Base-by-base conservation (phyloP, 2,329 filamentous ascomycete species). In the Capronia americana region DNA sequence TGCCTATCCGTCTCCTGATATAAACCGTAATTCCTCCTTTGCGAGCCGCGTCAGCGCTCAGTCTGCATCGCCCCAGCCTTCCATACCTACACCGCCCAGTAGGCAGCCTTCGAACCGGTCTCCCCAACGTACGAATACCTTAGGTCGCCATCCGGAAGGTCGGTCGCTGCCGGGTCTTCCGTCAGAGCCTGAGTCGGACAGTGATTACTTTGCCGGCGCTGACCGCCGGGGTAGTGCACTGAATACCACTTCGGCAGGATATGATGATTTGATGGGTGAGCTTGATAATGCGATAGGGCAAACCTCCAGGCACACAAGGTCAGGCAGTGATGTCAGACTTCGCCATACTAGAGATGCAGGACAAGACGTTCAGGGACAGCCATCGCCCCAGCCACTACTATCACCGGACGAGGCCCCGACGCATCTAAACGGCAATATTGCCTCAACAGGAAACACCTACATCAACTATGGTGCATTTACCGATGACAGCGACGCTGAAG, bases 401-500 rank as follows among this genome's bases (percentile, higher is more conserved):
- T 79, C 78, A 17, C 79, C 80, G 5, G 80, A 82, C 64, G 78
- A 80, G 66, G 74, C 73, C n/a, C 80, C 81, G 44, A 79, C 77
- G 0, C 80, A 83, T 63, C 79, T 80, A 0, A 87, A 88, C 71
- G 84, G 82, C 2, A 80, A 81, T 68, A 75, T 82, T 74, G 75
- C 79, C 69, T 74, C 79, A 4, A 82, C 81, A 4, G 80, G 77
- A 3, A 79, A 80, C 61, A 76, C 82, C 58, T 79, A 80, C 65
- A 77, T 81, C 46, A 81, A 82, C 66, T 81, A 82, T 65, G 80
- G 79, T 66, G 79, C 80, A 5, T 84, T 84, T 71, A 83, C 83
- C 69, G 90, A 94, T 62, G 92, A 96, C 57, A 96, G 92, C 74
- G 94, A 98, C 75, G 88, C 91, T 0, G 94, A 97, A 77, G 94